These are phyloP conservation scores for Cyclanthera cordifolia DNA, from an alignment of 306 rosid species.

Conservation along the genomic window DNA sequence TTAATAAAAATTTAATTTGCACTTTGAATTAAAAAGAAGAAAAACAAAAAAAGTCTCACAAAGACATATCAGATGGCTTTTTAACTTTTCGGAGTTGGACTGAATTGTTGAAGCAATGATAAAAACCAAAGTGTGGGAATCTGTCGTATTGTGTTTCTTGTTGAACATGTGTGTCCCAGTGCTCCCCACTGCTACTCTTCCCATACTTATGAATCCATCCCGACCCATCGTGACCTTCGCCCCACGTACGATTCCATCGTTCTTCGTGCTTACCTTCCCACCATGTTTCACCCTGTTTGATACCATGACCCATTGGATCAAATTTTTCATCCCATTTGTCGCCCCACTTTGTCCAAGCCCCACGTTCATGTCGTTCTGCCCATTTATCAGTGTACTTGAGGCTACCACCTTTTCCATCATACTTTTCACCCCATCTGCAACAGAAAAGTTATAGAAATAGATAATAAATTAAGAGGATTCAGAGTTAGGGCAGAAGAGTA, in stretches of 20 bases:
- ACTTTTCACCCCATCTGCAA: conserved; percentile 88
- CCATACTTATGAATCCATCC: conserved; percentile 98
- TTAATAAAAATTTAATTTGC: neutral
- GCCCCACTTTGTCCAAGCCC: conserved; percentile 94
- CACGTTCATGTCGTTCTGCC: conserved; percentile 72
- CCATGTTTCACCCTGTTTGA: conserved; percentile 96
- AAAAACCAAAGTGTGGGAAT: conserved; percentile 78
- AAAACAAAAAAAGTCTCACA: neutral
- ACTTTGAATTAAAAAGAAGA: neutral
- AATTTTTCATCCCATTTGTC: conserved; percentile 99
- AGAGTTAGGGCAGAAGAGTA: no score
- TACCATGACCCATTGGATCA: conserved; percentile 45
- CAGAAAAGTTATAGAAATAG: conserved; percentile 3
- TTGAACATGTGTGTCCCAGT: conserved; percentile 77
- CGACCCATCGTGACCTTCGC: conserved; percentile 75
- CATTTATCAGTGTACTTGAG: conserved; percentile 85
- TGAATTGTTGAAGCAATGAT: conserved; percentile 75
- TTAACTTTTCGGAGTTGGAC: conserved; percentile 78
- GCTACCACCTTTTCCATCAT: conserved; percentile 86
- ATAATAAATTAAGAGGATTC: no score
- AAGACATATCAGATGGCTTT: conserved; percentile 36
- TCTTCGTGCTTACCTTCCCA: conserved; percentile 82
- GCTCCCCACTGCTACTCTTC: conserved; percentile 87
- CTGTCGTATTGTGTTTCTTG: conserved; percentile 93
- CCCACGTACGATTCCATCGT: conserved; percentile 93